Conservation (phyloP, 2,329 filamentous ascomycete genomes). For the Plenodomus biglobosus region DNA sequence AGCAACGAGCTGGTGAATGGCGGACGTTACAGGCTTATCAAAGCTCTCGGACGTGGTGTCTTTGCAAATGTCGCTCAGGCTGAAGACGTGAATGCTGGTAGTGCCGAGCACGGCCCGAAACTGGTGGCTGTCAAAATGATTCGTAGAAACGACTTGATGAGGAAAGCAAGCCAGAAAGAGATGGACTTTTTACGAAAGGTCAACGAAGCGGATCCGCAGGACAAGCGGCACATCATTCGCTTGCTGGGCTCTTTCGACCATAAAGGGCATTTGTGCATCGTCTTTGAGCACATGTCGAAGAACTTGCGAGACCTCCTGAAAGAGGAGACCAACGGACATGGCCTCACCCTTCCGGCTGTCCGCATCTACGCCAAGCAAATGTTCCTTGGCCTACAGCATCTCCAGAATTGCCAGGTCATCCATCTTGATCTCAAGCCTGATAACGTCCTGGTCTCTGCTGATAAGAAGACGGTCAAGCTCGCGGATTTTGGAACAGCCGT, state of each 20-base stretch:
- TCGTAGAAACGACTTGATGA: slow-evolving; percentile 91
- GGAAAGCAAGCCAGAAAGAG: slow-evolving; percentile 90
- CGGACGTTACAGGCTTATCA: slow-evolving; percentile 83
- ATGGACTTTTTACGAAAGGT: slow-evolving; percentile 90
- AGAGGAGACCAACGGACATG: slow-evolving; percentile 79
- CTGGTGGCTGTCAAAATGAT: slow-evolving; percentile 98
- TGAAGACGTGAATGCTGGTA: slow-evolving; percentile 32
- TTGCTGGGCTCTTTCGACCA: slow-evolving; percentile 88
- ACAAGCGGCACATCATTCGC: slow-evolving; percentile 88
- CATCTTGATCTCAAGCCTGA: slow-evolving; percentile 97
- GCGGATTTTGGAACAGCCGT: slow-evolving; percentile 97
- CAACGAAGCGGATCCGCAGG: slow-evolving; percentile 79
- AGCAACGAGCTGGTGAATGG: slow-evolving; percentile 86
- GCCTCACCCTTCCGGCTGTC: slow-evolving; percentile 85
- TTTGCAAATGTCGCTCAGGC: slow-evolving; percentile 96
- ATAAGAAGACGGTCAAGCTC: slow-evolving; percentile 77
- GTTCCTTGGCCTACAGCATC: slow-evolving; percentile 81
- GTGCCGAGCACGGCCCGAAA: slow-evolving; percentile 51
- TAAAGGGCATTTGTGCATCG: slow-evolving; percentile 93
- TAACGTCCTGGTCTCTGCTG: slow-evolving; percentile 73
- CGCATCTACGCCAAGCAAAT: slow-evolving; percentile 91
- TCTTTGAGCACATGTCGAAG: slow-evolving; percentile 83
- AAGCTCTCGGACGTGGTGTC: slow-evolving; percentile 88
- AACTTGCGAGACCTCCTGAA: slow-evolving; percentile 93
- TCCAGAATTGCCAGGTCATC: slow-evolving; percentile 89